Conservation (phyloP, 331 rosid species). For the Erythrophleum ivorense region DNA sequence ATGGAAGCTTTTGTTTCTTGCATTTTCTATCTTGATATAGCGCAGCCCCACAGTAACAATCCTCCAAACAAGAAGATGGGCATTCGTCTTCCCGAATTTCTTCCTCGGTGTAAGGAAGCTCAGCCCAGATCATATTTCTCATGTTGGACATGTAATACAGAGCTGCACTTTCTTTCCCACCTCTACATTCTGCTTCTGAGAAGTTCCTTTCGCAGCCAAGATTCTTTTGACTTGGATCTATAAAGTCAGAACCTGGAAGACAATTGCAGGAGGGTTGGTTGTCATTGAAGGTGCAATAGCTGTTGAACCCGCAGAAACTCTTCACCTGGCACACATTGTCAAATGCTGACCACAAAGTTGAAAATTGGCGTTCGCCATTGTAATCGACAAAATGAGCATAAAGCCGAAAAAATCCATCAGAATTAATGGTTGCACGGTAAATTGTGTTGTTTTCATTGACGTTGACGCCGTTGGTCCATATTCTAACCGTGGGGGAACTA, state of each 20-base stretch:
- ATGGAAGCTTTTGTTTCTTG: conserved; percentile 22
- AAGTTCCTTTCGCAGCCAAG: not conserved
- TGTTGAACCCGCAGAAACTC: not conserved
- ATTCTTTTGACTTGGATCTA: not conserved
- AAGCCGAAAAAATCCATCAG: not conserved
- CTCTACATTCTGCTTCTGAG: not conserved
- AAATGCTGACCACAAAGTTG: not conserved
- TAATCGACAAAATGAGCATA: not conserved
- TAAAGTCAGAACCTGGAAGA: not conserved
- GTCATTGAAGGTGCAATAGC: not conserved
- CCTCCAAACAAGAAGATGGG: conserved; percentile 36
- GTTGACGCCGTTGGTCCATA: too few relatives aligned
- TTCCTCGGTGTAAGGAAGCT: not conserved
- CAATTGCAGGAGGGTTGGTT: not conserved
- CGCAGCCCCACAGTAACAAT: conserved; percentile 48
- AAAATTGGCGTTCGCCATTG: not conserved
- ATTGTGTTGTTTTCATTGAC: not conserved
- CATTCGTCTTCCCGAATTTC: not conserved
- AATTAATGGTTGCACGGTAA: not conserved
- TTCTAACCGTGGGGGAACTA: not conserved
- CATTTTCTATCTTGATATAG: not conserved
- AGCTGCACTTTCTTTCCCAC: not conserved
- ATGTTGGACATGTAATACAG: not conserved
- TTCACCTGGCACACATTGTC: not conserved
- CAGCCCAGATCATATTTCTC: not conserved